Evolutionary conservation across 2,329 filamentous ascomycete genomes (phyloP), one percentile per base, ranked within the genome.

Genomic region (Xylaria sp.): DNA sequence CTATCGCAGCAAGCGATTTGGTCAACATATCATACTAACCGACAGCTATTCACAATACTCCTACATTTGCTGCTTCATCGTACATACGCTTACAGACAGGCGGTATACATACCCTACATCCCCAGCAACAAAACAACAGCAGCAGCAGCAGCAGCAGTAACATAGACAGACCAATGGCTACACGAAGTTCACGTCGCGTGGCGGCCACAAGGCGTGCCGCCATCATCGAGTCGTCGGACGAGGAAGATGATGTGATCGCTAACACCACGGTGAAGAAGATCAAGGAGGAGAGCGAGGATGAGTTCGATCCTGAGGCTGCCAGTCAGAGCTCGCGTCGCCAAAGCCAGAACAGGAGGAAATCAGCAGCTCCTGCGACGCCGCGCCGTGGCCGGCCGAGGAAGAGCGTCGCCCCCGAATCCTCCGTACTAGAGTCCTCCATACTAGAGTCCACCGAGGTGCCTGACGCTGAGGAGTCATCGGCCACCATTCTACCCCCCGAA

Each of bases 211-310:
- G 93, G 77, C 90, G 91, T 75, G 92, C 90, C 74, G 88, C 91
- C 60, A 86, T 97, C 57, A 83, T 94, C 68, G 93, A 97, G 72
- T 93, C 90, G 72, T 93, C 90, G 9, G 93, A 95, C 50, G 93
- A 97, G 67, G 92, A 93, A 65, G 89, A 92, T 71, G 84, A 88
- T 63, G 81, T 85, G 47, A 83, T 87, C 74, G 84, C 86, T 70
- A 84, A 88, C 75, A 85, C 87, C 60, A 82, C 78, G 50, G 55
- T 65, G 0, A 79, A 73, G 53, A 79, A 77, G 68, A 83, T 88
- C 40, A 84, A 88, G 18, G 86, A 91, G 32, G 88, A 91, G 3
- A 85, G 83, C 59, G 92, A 92, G 71, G 91, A 94, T 59, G 93
- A 97, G 59, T 96, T 94, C 76, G 92, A 91, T 53, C 93, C 93